Conservation (phyloP, 176 grass and related monocot species). For the Hordeum marinum region DNA sequence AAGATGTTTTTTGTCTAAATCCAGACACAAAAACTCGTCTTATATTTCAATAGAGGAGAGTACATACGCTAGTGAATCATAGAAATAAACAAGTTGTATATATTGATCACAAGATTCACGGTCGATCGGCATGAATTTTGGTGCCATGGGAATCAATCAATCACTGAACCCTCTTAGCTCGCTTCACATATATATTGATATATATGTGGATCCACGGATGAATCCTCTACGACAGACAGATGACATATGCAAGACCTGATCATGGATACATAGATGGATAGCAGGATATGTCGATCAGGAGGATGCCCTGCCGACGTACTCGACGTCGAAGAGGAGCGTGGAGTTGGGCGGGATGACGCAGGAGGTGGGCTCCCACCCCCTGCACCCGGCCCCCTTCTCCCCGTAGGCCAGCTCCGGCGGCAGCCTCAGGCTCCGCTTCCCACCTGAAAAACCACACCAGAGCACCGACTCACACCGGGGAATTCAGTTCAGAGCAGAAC, state of each 20-base stretch:
- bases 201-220: too few relatives aligned
- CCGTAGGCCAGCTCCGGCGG: conserved; percentile 82
- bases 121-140: too few relatives aligned
- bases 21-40: too few relatives aligned
- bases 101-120: neutral
- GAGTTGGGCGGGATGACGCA: conserved; percentile 89
- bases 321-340: conserved; percentile 90
- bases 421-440: conserved; percentile 76
- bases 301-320: conserved; percentile 68
- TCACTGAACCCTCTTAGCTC: too few relatives aligned
- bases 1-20: too few relatives aligned
- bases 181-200: too few relatives aligned
- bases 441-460: conserved; percentile 35
- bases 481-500: neutral
- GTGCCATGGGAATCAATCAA: too few relatives aligned
- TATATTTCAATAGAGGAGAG: too few relatives aligned
- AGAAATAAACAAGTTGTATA: neutral
- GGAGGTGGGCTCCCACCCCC: conserved; percentile 68
- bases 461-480: neutral
- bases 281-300: neutral
- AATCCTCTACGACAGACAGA: too few relatives aligned
- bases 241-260: neutral
- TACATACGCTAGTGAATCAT: neutral
- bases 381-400: conserved; percentile 72
- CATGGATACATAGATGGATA: neutral